Percentiles rank a stretch among this genome's conserved stretches.
These are phyloP conservation scores for Trichophyton benhamiae DNA, from an alignment of 2,329 filamentous ascomycete genomes.

Conservation along the genomic window DNA sequence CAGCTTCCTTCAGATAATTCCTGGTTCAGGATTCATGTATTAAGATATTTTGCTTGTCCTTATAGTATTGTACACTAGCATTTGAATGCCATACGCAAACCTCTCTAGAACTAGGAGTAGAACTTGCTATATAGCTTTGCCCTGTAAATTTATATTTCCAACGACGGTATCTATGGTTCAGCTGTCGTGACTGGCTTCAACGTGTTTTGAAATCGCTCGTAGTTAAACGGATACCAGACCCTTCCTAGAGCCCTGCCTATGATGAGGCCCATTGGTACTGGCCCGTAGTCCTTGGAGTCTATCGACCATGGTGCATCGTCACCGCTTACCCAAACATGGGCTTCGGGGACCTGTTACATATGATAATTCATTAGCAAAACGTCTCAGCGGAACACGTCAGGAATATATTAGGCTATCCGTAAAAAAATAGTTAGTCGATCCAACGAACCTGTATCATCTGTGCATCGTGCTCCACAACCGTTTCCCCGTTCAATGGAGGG, in stretches of 20 bases:
- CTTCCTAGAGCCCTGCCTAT: conserved; percentile 64
- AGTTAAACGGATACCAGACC: conserved; percentile 26
- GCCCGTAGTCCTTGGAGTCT: conserved; percentile 78
- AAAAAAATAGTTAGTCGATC: background rate
- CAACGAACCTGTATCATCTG: conserved; percentile 41
- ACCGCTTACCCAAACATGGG: conserved; percentile 82
- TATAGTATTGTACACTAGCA: conserved; percentile 11
- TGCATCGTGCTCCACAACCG: conserved; percentile 17
- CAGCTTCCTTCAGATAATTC: conserved; percentile 33
- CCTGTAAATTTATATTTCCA: conserved; percentile 14
- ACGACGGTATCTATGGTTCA: background rate
- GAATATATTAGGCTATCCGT: background rate
- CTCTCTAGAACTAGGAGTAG: background rate
- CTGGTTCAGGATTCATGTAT: background rate
- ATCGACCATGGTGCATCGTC: conserved; percentile 76
- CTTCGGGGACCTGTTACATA: conserved; percentile 58
- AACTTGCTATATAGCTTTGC: background rate
- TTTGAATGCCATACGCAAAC: background rate
- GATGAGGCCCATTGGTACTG: conserved; percentile 72
- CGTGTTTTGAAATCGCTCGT: conserved; percentile 28
- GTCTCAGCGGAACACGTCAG: background rate
- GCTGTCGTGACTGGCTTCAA: conserved; percentile 16
- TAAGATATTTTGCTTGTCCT: conserved; percentile 1
- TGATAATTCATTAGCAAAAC: conserved; percentile 2
- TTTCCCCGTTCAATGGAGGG: conserved; percentile 24